A percentile compares a stretch with the other conserved stretches of the same genome.
Conservation (phyloP, 345 rosid species). For the Arabidopsis thaliana region DNA sequence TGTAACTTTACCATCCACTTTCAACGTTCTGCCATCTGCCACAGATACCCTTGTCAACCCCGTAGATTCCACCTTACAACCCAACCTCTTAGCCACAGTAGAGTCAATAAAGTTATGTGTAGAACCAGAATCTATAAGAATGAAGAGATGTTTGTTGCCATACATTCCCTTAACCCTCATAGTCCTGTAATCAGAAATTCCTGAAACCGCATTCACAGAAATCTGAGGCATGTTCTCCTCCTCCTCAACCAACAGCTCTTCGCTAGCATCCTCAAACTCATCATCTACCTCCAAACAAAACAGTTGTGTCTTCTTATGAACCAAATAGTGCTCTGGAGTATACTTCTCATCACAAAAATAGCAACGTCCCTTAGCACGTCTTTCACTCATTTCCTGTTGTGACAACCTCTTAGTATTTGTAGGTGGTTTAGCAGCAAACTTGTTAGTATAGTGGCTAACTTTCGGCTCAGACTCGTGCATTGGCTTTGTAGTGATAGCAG, state of each 20-base stretch:
- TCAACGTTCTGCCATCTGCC: background rate
- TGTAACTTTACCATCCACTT: accelerated
- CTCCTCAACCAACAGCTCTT: accelerated
- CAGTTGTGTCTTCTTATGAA: background rate
- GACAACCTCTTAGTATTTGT: no score
- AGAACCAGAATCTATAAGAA: background rate
- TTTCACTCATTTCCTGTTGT: no score
- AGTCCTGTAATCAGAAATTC: background rate
- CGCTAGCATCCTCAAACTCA: no score
- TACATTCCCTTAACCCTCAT: background rate
- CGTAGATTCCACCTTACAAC: accelerated
- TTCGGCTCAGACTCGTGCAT: no score
- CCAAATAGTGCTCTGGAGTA: background rate
- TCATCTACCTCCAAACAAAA: background rate
- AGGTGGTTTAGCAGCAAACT: no score
- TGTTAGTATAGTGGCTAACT: no score
- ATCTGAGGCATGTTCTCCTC: background rate
- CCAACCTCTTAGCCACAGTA: accelerated
- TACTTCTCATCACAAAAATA: background rate
- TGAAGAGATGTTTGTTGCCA: background rate
- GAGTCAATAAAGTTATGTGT: background rate
- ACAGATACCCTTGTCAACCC: background rate
- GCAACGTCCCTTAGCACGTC: background rate
- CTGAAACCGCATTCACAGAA: background rate
- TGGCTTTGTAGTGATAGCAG: no score